Percentiles rank a stretch among this genome's conserved stretches.
phyloP scores from a whole-genome alignment of 495 filamentous ascomycete species.

The Aspergillus egyptiacus region DNA sequence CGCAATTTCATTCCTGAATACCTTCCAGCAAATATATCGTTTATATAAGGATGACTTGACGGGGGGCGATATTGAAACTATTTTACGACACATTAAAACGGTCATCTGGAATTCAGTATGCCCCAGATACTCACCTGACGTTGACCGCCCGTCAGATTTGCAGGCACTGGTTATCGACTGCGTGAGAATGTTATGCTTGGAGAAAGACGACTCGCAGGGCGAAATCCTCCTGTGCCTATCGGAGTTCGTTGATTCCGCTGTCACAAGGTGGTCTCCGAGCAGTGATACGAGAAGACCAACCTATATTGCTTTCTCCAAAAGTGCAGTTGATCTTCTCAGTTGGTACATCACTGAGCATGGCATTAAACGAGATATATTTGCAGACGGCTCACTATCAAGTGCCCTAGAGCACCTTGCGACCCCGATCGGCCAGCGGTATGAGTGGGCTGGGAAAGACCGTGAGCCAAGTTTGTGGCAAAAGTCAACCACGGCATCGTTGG shows the following conservation, averaged over 20 bases:
- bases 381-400: slow-evolving; percentile 52
- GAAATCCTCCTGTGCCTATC: slow-evolving; percentile 62
- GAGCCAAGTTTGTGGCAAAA: slow-evolving; percentile 69
- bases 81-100: slow-evolving; percentile 48
- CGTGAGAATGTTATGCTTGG: slow-evolving; percentile 63
- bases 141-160: slow-evolving; percentile 75
- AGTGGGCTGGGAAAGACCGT: slow-evolving; percentile 51
- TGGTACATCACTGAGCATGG: slow-evolving; percentile 58
- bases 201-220: slow-evolving; percentile 59
- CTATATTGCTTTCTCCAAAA: slow-evolving; percentile 80
- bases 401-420: slow-evolving; percentile 58
- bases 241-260: slow-evolving; percentile 54
- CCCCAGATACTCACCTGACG: slow-evolving; percentile 72
- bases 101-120: slow-evolving; percentile 66
- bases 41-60: slow-evolving; percentile 63
- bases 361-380: slow-evolving; percentile 58
- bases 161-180: slow-evolving; percentile 70
- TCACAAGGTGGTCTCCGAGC: slow-evolving; percentile 47
- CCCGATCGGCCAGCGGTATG: slow-evolving; percentile 71
- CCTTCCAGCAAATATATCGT: slow-evolving; percentile 72
- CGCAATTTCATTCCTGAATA: slow-evolving; percentile 68
- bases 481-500: slow-evolving; percentile 62
- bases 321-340: slow-evolving; percentile 63
- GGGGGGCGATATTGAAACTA: slow-evolving; percentile 49
- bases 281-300: slow-evolving; percentile 51